Evolutionary conservation across 768 basidiomycete species (phyloP), one percentile per base, ranked within the genome.

Genomic region (Russula foetens): DNA sequence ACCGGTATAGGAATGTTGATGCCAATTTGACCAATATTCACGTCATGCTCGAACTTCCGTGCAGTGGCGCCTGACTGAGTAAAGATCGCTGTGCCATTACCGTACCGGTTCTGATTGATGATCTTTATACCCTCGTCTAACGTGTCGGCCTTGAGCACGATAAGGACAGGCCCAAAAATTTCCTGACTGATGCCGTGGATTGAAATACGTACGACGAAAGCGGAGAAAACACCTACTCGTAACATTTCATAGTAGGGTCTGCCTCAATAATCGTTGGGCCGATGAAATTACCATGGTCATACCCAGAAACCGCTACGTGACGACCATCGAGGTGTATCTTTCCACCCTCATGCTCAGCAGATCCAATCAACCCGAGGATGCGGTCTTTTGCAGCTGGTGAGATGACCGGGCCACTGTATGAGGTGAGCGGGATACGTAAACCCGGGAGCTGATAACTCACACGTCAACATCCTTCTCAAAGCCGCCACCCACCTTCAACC

Each of bases 41-140:
- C 85, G 48, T 85, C 80, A 14, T 77, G 77, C 75, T 98, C 96
- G 63, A 97, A 99, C 72, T 89, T 91, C 58, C 96, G 84, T 19
- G 94, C 96, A 7, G 93, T 92, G 35, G 96, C 91, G 17, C 96
- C 97, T 15, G 88, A 91, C 74, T 97, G 92, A 23, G 96, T 99
- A 72, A 98, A 98, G 70, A 97, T 92, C 23, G 93, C 90, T 31
- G 94, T 84, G 31, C 96, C 96, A 67, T 98, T 98, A 8, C 96
- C 90, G 71, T 97, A 98, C 65, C 74, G 79, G 75, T 97, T 98
- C 62, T 77, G 74, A 75, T 98, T 98, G 73, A 98, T 86, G 62
- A 96, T 84, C 45, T 84, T 82, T 60, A 98, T 79, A 14, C 93
- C 95, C 60, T 96, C 92, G 63, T 98, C 94, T 45, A 98, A 76